These are phyloP conservation scores for Beta macrorhiza DNA, from an alignment of 179 eudicot genomes.

Conservation along the genomic window DNA sequence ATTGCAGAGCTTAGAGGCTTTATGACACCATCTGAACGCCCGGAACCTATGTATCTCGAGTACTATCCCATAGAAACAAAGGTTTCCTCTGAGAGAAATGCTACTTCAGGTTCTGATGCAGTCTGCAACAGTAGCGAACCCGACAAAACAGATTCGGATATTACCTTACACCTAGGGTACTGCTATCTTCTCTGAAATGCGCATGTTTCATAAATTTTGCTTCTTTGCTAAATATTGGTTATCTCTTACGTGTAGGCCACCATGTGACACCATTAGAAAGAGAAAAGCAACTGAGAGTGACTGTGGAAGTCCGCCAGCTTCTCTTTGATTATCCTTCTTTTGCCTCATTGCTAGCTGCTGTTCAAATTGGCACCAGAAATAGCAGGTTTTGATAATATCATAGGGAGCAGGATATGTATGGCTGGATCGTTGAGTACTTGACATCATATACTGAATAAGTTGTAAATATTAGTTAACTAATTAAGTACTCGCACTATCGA, in stretches of 20 bases:
- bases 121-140: slow-evolving; percentile 28
- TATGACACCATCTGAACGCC: slow-evolving; percentile 30
- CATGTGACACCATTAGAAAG: slow-evolving; percentile 32
- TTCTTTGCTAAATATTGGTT: neutral
- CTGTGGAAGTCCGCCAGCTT: slow-evolving; percentile 23
- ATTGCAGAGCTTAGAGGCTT: slow-evolving; percentile 57
- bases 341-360: slow-evolving; percentile 10
- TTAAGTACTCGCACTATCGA: neutral
- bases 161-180: slow-evolving; percentile 64
- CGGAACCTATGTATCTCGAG: slow-evolving; percentile 40
- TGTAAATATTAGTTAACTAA: slow-evolving; percentile 16
- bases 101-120: slow-evolving; percentile 31
- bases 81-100: slow-evolving; percentile 28
- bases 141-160: slow-evolving; percentile 46
- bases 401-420: neutral
- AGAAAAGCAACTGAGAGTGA: slow-evolving; percentile 43
- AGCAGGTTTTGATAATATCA: slow-evolving; percentile 11
- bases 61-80: slow-evolving; percentile 33
- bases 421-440: slow-evolving; percentile 9
- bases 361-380: slow-evolving; percentile 9
- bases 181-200: neutral
- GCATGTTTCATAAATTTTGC: neutral
- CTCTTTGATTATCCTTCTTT: slow-evolving; percentile 22
- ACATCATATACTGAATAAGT: slow-evolving; percentile 2
- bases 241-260: slow-evolving; percentile 33